Evolutionary conservation across 495 filamentous ascomycete genomes (phyloP), one percentile per base, ranked within the genome.

Genomic region (Halenospora varia): DNA sequence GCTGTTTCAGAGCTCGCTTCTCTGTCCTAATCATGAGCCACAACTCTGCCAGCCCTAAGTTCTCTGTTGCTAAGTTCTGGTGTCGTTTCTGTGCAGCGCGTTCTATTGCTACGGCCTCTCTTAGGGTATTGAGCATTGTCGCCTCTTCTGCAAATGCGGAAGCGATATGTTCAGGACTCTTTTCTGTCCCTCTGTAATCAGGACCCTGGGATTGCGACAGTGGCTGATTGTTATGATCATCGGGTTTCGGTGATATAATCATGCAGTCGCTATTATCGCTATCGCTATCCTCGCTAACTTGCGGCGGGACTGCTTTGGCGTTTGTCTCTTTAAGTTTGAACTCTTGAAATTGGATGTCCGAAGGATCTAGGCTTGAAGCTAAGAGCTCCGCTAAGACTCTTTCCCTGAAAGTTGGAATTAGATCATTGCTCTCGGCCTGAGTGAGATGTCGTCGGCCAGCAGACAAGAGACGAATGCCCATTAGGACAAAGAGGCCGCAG

Each of bases 31-130:
- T 56, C 18, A 56, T 49, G 17, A 56, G 26, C 54, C 17, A 56
- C 23, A 56, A 56, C 1, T 49, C 24, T 20, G 44, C 11, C 35
- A 56, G 54, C 45, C 49, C 4, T 24, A 56, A 2, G 4, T 25
- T 49, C 45, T 56, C 45, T 49, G 35, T 50, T 49, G 9, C 11
- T 35, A 20, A 24, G 15, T 56, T 23, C 24, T 23, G 1, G 18
- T 17, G 17, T 50, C 24, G 3, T 42, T 22, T 56, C 10, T 56
- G 23, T 13, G 39, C 11, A 25, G 23, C 45, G 8, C 39, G 24
- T 49, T 56, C 54, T 56, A 56, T 49, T 50, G 17, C 2, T 23
- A 56, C 45, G n/a, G 46, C 54, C 18, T 56, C 54, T 56, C 25
- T 56, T 24, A 56, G 46, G 17, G 35, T 39, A 6, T 49, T 50